A percentile compares a stretch with the other conserved stretches of the same genome.
Conservation (phyloP, 1,139 yeast genomes). For the Lodderomyces pseudojiufengensis region DNA sequence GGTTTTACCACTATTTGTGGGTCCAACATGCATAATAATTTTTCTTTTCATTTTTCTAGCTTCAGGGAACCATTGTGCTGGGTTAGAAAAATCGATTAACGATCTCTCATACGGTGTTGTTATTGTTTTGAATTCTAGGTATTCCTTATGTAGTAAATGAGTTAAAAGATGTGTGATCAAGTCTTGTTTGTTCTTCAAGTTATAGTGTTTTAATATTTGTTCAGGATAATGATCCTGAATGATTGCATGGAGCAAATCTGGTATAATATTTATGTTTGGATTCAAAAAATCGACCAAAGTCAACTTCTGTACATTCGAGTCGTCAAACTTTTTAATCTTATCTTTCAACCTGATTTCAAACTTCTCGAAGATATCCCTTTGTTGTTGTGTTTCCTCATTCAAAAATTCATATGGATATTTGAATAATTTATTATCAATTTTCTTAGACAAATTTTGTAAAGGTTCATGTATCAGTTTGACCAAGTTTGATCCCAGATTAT, state of each 20-base stretch:
- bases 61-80: slow-evolving; percentile 85
- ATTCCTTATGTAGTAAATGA: slow-evolving; percentile 23
- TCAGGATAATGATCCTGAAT: slow-evolving; percentile 19
- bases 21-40: slow-evolving; percentile 89
- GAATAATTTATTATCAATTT: slow-evolving; percentile 2
- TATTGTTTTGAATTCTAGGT: slow-evolving; percentile 16
- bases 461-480: neutral
- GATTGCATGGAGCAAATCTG: neutral
- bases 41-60: slow-evolving; percentile 80
- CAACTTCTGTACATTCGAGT: slow-evolving; percentile 5
- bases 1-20: slow-evolving; percentile 97
- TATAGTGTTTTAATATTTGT: slow-evolving; percentile 17
- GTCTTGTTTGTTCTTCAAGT: slow-evolving; percentile 17
- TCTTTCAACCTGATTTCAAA: slow-evolving; percentile 1
- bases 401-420: slow-evolving; percentile 8
- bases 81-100: slow-evolving; percentile 55
- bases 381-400: slow-evolving; percentile 8
- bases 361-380: slow-evolving; percentile 1
- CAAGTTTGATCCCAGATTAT: no score
- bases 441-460: neutral
- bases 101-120: slow-evolving; percentile 15
- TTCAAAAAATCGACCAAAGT: slow-evolving; percentile 26
- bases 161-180: slow-evolving; percentile 20
- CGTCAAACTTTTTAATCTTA: neutral
- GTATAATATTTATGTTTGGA: slow-evolving; percentile 18